Conservation (phyloP, 2,329 filamentous ascomycete species). For the Talaromyces sp. region DNA sequence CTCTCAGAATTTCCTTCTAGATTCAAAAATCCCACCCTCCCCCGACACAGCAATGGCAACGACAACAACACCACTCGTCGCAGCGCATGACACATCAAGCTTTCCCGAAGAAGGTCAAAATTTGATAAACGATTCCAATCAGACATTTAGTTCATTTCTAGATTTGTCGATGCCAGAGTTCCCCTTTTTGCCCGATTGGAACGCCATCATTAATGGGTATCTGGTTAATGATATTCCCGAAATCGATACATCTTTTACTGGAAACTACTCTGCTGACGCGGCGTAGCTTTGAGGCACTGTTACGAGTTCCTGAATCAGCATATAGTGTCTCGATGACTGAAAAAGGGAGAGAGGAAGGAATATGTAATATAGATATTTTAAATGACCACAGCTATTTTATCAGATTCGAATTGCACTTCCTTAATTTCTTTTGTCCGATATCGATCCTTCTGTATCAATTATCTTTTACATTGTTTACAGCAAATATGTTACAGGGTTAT, state of each 20-base stretch:
- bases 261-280: neutral
- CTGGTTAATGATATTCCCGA: neutral
- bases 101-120: slow-evolving; percentile 2
- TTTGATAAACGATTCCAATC: slow-evolving; percentile 9
- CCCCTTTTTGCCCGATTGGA: slow-evolving; percentile 22
- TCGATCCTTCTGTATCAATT: no score
- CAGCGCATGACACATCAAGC: neutral
- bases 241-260: neutral
- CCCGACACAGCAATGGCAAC: neutral
- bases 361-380: no score
- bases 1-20: neutral
- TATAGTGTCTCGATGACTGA: neutral
- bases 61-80: neutral
- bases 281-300: neutral
- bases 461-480: no score
- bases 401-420: no score
- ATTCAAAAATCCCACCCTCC: neutral
- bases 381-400: no score
- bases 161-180: slow-evolving; percentile 20
- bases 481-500: neutral
- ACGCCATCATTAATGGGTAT: slow-evolving; percentile 20
- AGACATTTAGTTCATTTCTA: slow-evolving; percentile 18
- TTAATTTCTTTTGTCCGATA: no score
- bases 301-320: neutral
- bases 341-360: neutral